Conservation (phyloP, 2,329 filamentous ascomycete species). For the Phoma sp. region DNA sequence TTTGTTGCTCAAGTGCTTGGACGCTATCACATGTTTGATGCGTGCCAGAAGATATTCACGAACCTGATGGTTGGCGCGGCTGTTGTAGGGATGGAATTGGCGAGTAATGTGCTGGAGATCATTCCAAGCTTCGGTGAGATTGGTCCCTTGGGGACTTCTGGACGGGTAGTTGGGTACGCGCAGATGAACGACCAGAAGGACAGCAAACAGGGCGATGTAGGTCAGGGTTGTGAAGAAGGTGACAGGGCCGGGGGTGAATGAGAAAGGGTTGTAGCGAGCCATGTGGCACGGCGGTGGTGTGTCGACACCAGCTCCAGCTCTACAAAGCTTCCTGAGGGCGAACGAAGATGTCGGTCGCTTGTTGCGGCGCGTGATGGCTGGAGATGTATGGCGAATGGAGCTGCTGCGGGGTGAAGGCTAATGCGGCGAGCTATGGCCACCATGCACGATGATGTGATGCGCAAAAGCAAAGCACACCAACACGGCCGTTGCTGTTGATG, state of each 20-base stretch:
- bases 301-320: constrained; percentile 13
- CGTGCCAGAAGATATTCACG: constrained; percentile 77
- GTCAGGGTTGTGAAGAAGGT: constrained; percentile 78
- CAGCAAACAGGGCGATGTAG: constrained; percentile 80
- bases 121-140: constrained; percentile 84
- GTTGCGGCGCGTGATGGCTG: constrained; percentile 24
- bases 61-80: constrained; percentile 79
- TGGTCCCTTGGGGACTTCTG: constrained; percentile 68
- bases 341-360: constrained; percentile 6
- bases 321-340: constrained; percentile 3
- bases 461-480: too few species aligned
- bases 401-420: constrained; percentile 17
- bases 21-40: constrained; percentile 72
- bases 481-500: too few species aligned
- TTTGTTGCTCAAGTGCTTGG: constrained; percentile 55
- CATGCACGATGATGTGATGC: constrained; percentile 11
- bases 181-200: constrained; percentile 76
- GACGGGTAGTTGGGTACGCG: constrained; percentile 72
- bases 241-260: constrained; percentile 82
- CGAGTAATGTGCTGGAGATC: constrained; percentile 80
- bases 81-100: constrained; percentile 88
- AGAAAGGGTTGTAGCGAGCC: constrained; percentile 60
- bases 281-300: constrained; percentile 29
- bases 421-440: constrained; percentile 4
- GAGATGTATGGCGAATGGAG: too few species aligned